A percentile compares a stretch with the other conserved stretches of the same genome.
Conservation (phyloP, 345 rosid species). For the Hypericum perforatum region DNA sequence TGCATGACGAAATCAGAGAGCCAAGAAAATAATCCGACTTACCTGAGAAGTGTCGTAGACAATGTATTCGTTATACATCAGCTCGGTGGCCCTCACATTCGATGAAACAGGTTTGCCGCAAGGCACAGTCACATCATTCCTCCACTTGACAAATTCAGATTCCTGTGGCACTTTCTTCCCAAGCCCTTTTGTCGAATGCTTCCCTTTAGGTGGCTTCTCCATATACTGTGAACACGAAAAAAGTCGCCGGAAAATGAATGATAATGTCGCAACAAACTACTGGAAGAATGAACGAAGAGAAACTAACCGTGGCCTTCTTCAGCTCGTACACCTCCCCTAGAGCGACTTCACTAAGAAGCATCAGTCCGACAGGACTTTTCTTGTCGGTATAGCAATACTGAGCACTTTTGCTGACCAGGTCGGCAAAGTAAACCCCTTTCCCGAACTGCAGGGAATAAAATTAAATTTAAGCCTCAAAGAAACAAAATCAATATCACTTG, state of each 20-base stretch:
- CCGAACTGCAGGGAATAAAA: conserved; percentile 56
- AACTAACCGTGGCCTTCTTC: conserved; percentile 63
- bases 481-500: neutral
- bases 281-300: too few species aligned
- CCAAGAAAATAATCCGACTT: conserved; percentile 13
- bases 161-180: conserved; percentile 74
- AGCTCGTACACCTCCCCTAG: conserved; percentile 73
- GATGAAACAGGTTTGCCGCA: conserved; percentile 88
- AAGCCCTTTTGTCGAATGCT: conserved; percentile 91
- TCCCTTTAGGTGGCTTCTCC: conserved; percentile 84
- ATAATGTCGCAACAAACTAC: neutral
- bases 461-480: too few species aligned
- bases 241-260: neutral
- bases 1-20: neutral
- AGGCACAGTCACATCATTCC: conserved; percentile 71
- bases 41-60: conserved; percentile 83
- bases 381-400: conserved; percentile 78
- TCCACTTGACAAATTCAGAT: conserved; percentile 75
- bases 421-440: conserved; percentile 93
- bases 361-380: conserved; percentile 76
- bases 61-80: conserved; percentile 89
- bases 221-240: conserved; percentile 33
- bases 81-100: conserved; percentile 61
- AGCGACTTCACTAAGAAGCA: conserved; percentile 92
- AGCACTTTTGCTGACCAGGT: conserved; percentile 98